phyloP scores from a whole-genome alignment of 2,329 filamentous ascomycete genomes.

The Diaporthe citrichinensis region DNA sequence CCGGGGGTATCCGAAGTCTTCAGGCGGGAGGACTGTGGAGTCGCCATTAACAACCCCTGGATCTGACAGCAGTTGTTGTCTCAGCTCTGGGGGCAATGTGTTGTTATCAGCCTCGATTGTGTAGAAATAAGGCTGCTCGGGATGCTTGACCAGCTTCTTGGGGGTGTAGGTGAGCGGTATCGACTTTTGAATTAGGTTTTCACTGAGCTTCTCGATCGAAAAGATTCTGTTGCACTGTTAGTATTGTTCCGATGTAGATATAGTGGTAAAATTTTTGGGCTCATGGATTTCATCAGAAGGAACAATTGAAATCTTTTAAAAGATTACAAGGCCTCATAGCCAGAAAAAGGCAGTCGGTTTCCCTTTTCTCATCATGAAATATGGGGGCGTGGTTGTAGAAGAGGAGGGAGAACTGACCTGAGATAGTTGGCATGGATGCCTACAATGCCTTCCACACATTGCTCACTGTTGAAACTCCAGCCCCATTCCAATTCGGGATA shows the following conservation, averaged over 20 bases:
- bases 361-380: slow-evolving; percentile 75
- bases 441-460: slow-evolving; percentile 94
- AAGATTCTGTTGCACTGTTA: slow-evolving; percentile 78
- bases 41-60: slow-evolving; percentile 80
- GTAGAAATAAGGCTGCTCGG: slow-evolving; percentile 91
- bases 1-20: slow-evolving; percentile 90
- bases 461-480: slow-evolving; percentile 96
- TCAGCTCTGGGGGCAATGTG: slow-evolving; percentile 84
- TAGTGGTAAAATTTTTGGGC: not conserved
- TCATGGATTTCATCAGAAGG: slow-evolving; percentile 78
- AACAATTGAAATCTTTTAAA: slow-evolving; percentile 88
- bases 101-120: slow-evolving; percentile 96
- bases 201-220: slow-evolving; percentile 86
- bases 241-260: slow-evolving; percentile 37
- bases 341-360: slow-evolving; percentile 64
- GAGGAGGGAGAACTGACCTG: slow-evolving; percentile 70
- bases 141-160: slow-evolving; percentile 87
- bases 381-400: slow-evolving; percentile 52
- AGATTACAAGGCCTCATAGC: slow-evolving; percentile 69
- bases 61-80: slow-evolving; percentile 80
- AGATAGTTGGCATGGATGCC: slow-evolving; percentile 91
- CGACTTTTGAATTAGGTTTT: slow-evolving; percentile 88
- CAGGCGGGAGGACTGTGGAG: slow-evolving; percentile 77
- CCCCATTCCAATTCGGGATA: slow-evolving; percentile 92
- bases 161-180: slow-evolving; percentile 93